A percentile compares a stretch with the other conserved stretches of the same genome.
Conservation (phyloP, 768 basidiomycete species). For the Pisolithus albus region DNA sequence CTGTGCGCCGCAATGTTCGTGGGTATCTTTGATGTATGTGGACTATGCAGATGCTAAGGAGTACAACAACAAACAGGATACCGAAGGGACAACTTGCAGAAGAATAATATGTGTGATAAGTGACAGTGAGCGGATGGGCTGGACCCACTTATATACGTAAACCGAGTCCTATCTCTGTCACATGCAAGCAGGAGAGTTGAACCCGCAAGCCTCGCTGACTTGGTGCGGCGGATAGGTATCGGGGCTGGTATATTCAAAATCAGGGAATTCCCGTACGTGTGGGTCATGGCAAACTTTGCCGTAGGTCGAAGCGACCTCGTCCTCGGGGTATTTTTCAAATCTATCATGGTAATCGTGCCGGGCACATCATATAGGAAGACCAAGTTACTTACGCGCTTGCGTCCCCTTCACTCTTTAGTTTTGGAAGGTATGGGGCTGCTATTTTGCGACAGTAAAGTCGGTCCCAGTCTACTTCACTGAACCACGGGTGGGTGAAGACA, state of each 20-base stretch:
- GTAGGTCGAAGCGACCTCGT: constrained; percentile 54
- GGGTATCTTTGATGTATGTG: background rate
- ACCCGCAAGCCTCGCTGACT: background rate
- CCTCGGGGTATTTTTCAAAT: constrained; percentile 76
- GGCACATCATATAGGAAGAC: constrained; percentile 5
- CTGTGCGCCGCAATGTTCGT: background rate
- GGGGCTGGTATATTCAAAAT: constrained; percentile 61
- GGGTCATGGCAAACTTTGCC: constrained; percentile 52
- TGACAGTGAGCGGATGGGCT: constrained; percentile 3
- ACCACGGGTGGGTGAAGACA: constrained; percentile 92
- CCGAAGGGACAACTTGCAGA: background rate
- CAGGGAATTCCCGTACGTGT: constrained; percentile 65
- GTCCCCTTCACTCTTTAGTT: constrained; percentile 88
- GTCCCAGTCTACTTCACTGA: constrained; percentile 88
- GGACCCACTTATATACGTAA: too few relatives aligned
- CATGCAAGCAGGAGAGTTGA: background rate
- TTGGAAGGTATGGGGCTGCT: constrained; percentile 90
- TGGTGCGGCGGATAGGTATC: constrained; percentile 4
- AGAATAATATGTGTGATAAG: constrained; percentile 7
- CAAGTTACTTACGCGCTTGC: constrained; percentile 72
- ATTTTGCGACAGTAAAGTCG: constrained; percentile 79
- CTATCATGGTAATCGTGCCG: constrained; percentile 28
- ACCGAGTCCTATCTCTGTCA: background rate
- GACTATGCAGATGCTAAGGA: background rate
- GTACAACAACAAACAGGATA: background rate